Evolutionary conservation across 1,139 yeast species (phyloP).

Genomic region (Lodderomyces parapsilosis): DNA sequence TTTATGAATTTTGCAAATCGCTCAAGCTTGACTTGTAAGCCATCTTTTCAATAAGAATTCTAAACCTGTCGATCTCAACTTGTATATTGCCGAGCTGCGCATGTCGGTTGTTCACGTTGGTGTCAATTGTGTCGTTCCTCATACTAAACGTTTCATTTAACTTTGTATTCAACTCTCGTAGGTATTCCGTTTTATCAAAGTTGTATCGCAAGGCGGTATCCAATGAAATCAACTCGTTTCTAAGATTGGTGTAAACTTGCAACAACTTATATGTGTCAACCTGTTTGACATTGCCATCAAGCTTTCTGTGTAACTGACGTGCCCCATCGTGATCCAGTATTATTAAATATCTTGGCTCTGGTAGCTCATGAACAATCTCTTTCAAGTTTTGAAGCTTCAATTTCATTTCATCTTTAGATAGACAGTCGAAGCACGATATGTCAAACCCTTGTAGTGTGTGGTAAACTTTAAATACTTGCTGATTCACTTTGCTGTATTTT

Average conservation of each 20-base stretch:
- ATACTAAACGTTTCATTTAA: conserved; percentile 11
- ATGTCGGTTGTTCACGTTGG: not conserved
- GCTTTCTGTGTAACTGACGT: too few species aligned
- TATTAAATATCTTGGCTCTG: conserved; percentile 34
- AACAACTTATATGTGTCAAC: too few species aligned
- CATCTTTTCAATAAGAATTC: conserved; percentile 32
- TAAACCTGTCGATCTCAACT: conserved; percentile 16
- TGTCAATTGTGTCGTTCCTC: not conserved
- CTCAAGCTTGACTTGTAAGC: conserved; percentile 9
- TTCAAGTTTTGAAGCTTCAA: conserved; percentile 20
- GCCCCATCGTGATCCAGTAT: too few species aligned
- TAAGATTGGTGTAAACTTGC: conserved; percentile 23
- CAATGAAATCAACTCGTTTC: conserved; percentile 19
- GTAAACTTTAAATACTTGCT: conserved; percentile 23
- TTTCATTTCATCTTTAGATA: conserved; percentile 13
- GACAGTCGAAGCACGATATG: conserved; percentile 23
- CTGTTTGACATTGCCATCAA: too few species aligned
- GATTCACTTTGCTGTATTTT: conserved; percentile 28
- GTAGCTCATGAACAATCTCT: conserved; percentile 29
- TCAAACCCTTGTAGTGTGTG: conserved; percentile 29
- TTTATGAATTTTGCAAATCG: conserved; percentile 1
- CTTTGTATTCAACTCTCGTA: conserved; percentile 19
- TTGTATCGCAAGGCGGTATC: conserved; percentile 24
- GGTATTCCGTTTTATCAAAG: conserved; percentile 27
- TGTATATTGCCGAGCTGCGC: not conserved